Base-by-base conservation (phyloP, 768 basidiomycete species). In the Daedaleopsis nitida region DNA sequence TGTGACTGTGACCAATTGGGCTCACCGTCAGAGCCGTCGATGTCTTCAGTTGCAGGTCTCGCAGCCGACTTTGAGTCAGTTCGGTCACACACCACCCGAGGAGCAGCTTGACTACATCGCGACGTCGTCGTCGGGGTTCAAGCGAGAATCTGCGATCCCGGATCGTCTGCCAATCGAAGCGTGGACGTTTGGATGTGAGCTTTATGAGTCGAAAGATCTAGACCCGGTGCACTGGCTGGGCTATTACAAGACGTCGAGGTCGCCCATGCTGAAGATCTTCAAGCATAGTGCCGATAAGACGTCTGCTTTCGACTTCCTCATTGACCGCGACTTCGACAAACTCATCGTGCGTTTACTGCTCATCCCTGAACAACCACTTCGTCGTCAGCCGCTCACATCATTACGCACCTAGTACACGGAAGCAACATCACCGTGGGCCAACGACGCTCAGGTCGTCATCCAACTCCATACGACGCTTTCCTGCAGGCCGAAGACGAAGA, bases 181-280 rank as follows among this genome's bases (percentile, higher is more conserved):
- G 6, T 39, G 62, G 35, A 48, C 58, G 17, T 27, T 62, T 5
- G 65, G 65, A 14, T 66, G 58, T 37, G 16, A 50, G 16, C 35
- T 54, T 21, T 21, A 43, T 12, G 8, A 55, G 1, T 32, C 23
- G 24, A 47, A 66, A n/a, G 37, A 23, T 14, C 7, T 13, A 9
- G 45, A 39, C 13, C 21, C 42, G 27, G 59, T 38, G 32, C 45
- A 47, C 27, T 61, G 60, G 60, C 32, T 61, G 7, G 27, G 27
- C 7, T 32, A 32, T 32, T 32, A 32, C 27, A 32, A 32, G 27
- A 32, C 27, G 27, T 3, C 27, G 47, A 49, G 23, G 5, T 23
- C 19, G 9, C 6, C 7, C 12, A 13, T 49, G 10, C 47, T 49
- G 23, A 10, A 24, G 10, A 21, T 49, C 13, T 13, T 23, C 21